Base-by-base conservation (phyloP, 495 filamentous ascomycete species). In the Penicillium lividum region DNA sequence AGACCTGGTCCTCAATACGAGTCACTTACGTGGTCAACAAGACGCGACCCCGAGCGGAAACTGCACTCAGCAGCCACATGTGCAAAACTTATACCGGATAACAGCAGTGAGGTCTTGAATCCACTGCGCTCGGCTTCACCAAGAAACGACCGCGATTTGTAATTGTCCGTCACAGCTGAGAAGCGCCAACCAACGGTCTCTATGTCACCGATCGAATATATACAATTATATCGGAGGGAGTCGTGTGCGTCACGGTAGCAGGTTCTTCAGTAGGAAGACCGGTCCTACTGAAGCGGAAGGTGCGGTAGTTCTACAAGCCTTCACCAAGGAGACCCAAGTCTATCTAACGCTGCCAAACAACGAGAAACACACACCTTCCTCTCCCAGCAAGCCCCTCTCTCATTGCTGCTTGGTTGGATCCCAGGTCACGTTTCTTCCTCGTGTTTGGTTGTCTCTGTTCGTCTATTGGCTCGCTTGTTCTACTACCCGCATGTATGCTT, bases 201-300 rank as follows among this genome's bases (percentile, higher is more conserved):
- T 0, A 72, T 77, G 27, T 71, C 75, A 4, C 75, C 75, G 60
- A 76, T 76, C 73, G 73, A 76, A 76, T 70, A 42, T 27, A 77
- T 1, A 74, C 30, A 3, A 50, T 40, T 0, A 54, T 58, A 2
- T 46, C 50, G 18, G 51, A 53, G 1, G 51, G 36, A 3, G 38
- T 76, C 8, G 53, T 58, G 0, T 67, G 34, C 1, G 66, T 67
- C 1, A 68, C 58, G 18, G 74, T 51, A 5, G 67, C 65, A 27
- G 69, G 67, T 5, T 62, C 56, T 46, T 67, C 62, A 34, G 28
- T 60, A 5, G 68, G 62, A 16, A 56, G 38, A 0, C 65, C 67
- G 4, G 62, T 70, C 65, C 67, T 70, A 15, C 65, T 66, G 5
- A 44, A 51, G 33, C 56, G 27, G 33, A 65, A 70, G 3, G 56